phyloP scores from a whole-genome alignment of 1,284 basidiomycete species.

The Coniferiporia sulphurascens region DNA sequence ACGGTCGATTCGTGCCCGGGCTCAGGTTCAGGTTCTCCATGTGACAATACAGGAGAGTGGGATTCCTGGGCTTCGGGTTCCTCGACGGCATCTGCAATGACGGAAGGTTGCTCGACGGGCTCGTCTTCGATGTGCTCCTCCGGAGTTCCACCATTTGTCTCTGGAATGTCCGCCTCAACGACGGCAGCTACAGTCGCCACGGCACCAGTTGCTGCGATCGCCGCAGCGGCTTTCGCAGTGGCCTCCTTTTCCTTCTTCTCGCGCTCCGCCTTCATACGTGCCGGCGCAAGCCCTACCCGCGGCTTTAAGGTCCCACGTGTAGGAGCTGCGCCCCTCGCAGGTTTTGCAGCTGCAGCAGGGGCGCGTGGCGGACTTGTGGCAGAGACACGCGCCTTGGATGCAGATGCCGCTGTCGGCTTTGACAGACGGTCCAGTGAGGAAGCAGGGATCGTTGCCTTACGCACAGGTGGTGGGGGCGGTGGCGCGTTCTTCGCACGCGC shows the following conservation, averaged over 20 bases:
- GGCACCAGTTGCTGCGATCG: neutral
- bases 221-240: neutral
- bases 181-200: neutral
- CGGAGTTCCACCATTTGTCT: neutral
- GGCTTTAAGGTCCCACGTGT: conserved; percentile 23
- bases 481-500: conserved; percentile 54
- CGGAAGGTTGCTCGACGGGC: conserved; percentile 6
- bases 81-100: neutral
- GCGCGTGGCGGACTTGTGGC: conserved; percentile 24
- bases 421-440: conserved; percentile 56
- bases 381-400: conserved; percentile 43
- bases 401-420: conserved; percentile 71
- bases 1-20: neutral
- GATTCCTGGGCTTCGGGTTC: neutral
- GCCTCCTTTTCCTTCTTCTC: conserved; percentile 19
- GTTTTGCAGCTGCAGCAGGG: conserved; percentile 24
- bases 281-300: conserved; percentile 21
- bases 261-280: conserved; percentile 15
- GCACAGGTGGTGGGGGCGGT: conserved; percentile 42
- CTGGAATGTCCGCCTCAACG: neutral
- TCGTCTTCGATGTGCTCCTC: neutral
- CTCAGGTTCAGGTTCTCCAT: neutral
- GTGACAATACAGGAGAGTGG: neutral
- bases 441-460: conserved; percentile 44
- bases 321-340: conserved; percentile 18